Base-by-base conservation (phyloP, 805 yeast genomes). In the Tanozyma kutaoensis region DNA sequence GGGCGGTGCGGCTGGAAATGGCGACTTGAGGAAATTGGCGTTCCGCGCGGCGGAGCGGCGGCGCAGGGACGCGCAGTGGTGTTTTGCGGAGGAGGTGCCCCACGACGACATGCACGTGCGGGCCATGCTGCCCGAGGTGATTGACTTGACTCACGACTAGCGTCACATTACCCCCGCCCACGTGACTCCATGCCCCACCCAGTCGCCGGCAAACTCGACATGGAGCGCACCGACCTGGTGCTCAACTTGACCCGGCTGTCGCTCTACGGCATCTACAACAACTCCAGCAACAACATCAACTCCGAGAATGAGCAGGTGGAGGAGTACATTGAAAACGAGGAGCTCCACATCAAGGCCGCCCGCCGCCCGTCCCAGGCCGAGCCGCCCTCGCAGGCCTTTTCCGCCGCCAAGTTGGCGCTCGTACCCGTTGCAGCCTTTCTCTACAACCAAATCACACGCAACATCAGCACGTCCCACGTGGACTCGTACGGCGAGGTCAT, bases 31-130 rank as follows among this genome's bases (percentile, higher is more conserved):
- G 20, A 66, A 58, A 5, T 45, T 69, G 25, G 63, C 69, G 24
- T 41, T 68, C 12, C 63, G 59, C 32, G 91, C 93, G 1, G 75
- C 82, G 0, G 76, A 75, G 32, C 49, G 74, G 30, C 52, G 91
- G 24, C 43, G 58, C 12, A 48, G 52, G n/a, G 80, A 72, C 43
- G 43, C 56, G 3, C 65, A 62, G 31, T 60, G 65, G 58, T 72
- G 78, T 34, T 41, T 43, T 9, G 35, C 27, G 23, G 31, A 18
- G 12, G 34, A 35, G n/a, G 31, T 28, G 27, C n/a, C n/a, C n/a
- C n/a, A n/a, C n/a, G n/a, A n/a, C n/a, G n/a, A n/a, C n/a, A n/a
- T n/a, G n/a, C n/a, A n/a, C n/a, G n/a, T n/a, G n/a, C n/a, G n/a
- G n/a, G n/a, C n/a, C n/a, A n/a, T n/a, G n/a, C n/a, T n/a, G n/a